Evolutionary conservation across 352 stramenopile species (phyloP).

Genomic region (Pythium plurisporium): DNA sequence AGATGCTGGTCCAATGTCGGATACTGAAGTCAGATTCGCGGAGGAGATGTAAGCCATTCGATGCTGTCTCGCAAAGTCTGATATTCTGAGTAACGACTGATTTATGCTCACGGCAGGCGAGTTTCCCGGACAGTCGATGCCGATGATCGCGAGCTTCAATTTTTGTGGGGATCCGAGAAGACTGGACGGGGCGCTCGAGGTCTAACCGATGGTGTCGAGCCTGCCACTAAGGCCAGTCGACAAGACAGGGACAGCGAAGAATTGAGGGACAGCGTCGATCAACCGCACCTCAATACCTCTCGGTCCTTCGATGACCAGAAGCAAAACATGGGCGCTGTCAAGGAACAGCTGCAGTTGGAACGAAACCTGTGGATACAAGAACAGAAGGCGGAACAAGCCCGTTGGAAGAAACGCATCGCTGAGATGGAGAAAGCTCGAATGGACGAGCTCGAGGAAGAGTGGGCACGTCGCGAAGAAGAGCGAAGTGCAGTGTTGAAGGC

Average conservation of each 20-base stretch:
- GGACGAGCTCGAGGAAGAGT: constrained; percentile 74
- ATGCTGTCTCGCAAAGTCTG: background rate
- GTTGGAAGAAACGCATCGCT: constrained; percentile 53
- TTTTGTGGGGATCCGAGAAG: background rate
- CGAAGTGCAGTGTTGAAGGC: constrained; percentile 43
- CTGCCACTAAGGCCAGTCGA: background rate
- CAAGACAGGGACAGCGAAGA: background rate
- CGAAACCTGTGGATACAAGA: constrained; percentile 41
- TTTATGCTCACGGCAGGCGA: background rate
- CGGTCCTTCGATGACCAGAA: background rate
- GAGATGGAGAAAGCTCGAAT: constrained; percentile 62
- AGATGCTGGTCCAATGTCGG: constrained; percentile 18
- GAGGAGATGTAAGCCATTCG: constrained; percentile 17
- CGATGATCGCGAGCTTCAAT: background rate
- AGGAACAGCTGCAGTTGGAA: constrained; percentile 32
- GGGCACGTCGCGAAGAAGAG: constrained; percentile 73
- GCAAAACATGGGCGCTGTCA: constrained; percentile 25
- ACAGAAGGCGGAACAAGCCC: constrained; percentile 38
- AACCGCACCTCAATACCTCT: background rate
- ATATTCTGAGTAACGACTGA: background rate
- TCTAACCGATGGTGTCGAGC: background rate
- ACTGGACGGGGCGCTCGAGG: background rate
- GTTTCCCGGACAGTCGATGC: background rate
- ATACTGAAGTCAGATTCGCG: constrained; percentile 7
- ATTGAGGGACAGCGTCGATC: background rate